Evolutionary conservation across 257 asterid species (phyloP), one percentile per base, ranked within the genome.

Genomic region (Eustoma russellianum): DNA sequence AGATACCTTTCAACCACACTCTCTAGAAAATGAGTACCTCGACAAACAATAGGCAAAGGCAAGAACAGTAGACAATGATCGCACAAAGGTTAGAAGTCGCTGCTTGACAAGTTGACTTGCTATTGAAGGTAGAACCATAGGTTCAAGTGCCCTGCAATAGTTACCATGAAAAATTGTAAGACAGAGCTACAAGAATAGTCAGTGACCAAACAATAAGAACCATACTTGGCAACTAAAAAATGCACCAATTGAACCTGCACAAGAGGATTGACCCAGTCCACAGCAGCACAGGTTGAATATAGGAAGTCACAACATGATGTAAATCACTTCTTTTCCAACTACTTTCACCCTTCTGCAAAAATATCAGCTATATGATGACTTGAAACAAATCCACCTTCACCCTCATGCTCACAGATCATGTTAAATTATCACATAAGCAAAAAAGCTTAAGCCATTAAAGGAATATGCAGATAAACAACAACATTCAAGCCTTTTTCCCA

Each of bases 181-280:
- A 64, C 19, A 16, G 17, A 44, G 41, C 17, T 7, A 18, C 60
- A 14, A 45, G 19, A 60, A 41, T 5, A 7, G 19, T 60, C 17
- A 14, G 34, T 33, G 44, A 17, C 14, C 53, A 46, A 24, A 24
- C 34, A 16, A 28, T 24, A 50, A 34, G 2, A 19, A 41, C 41
- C 12, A 4, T 16, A 17, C 30, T 41, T 18, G 33, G 4, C 45
- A 33, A 33, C 48, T 28, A 11, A 9, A 56, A 51, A 35, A 52
- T 19, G 34, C 2, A 33, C 19, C 40, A 49, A 17, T 13, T 24
- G 30, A 41, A 70, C 75, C 75, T 70, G 75, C 75, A 70, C 14
- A 64, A n/a, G 19, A 70, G 67, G 40, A 56, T 50, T 55, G 61
- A 67, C 50, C 75, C 75, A 34, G 75, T 53, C 75, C 75, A 70